These are phyloP conservation scores for Chlorencoelia australis DNA, from an alignment of 2,329 filamentous ascomycete species.

Conservation along the genomic window DNA sequence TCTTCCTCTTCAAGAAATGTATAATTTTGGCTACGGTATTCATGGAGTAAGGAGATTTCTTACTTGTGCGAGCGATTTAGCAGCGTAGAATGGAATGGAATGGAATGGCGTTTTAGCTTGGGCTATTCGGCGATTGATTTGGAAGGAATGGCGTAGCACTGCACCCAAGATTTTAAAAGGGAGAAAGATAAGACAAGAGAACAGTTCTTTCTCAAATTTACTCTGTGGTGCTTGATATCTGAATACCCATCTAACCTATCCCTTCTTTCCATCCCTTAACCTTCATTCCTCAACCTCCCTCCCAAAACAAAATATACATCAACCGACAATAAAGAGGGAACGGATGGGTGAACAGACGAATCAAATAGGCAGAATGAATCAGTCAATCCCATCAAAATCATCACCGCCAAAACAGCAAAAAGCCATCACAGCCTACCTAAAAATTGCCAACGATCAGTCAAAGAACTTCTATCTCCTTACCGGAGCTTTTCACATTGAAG, in stretches of 20 bases:
- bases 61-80: slow-evolving; percentile 17
- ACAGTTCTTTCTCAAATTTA: neutral
- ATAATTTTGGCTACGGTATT: neutral
- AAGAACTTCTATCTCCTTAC: slow-evolving; percentile 16
- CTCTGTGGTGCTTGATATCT: neutral
- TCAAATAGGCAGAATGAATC: too few species aligned
- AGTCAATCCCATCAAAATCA: too few species aligned
- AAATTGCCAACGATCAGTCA: slow-evolving; percentile 26
- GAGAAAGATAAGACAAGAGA: neutral
- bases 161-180: neutral
- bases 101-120: too few species aligned
- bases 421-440: slow-evolving; percentile 35
- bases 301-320: slow-evolving; percentile 3
- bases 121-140: too few species aligned
- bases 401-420: slow-evolving; percentile 9
- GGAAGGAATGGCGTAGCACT: slow-evolving; percentile 3
- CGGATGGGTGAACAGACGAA: slow-evolving; percentile 11
- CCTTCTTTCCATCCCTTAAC: slow-evolving; percentile 2
- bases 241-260: neutral
- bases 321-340: slow-evolving; percentile 13
- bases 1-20: neutral
- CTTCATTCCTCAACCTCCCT: neutral
- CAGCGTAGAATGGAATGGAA: slow-evolving; percentile 15
- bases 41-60: neutral
- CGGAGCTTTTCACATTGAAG: too few species aligned